phyloP scores from a whole-genome alignment of 2,329 filamentous ascomycete species.

The Apiospora malaysiana region DNA sequence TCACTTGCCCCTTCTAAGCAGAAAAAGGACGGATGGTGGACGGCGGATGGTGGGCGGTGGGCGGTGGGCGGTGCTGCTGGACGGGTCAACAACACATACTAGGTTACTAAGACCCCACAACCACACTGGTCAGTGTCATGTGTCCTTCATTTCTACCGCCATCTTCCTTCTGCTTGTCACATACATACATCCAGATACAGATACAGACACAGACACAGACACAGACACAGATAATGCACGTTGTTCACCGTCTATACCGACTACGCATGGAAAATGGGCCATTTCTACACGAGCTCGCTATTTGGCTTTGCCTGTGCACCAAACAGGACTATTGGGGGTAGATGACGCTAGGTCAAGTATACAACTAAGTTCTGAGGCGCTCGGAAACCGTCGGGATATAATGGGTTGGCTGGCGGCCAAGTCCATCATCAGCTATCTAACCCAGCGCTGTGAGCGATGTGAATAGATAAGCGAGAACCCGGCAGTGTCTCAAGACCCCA shows the following conservation, averaged over 20 bases:
- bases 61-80: too few relatives aligned
- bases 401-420: not conserved
- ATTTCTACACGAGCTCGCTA: not conserved
- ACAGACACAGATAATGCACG: not conserved
- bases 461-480: not conserved
- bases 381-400: conserved; percentile 7
- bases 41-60: too few relatives aligned
- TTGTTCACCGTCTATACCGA: not conserved
- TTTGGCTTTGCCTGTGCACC: not conserved
- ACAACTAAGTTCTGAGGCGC: not conserved
- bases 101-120: not conserved
- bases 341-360: not conserved
- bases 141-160: not conserved
- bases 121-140: not conserved
- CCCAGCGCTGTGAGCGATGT: not conserved
- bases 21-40: not conserved
- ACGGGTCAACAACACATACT: conserved; percentile 5
- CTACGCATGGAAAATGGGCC: not conserved
- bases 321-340: not conserved
- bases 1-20: not conserved
- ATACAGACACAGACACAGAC: too few relatives aligned
- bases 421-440: not conserved
- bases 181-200: too few relatives aligned
- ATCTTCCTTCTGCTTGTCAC: not conserved
- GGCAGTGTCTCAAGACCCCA: not conserved